These are phyloP conservation scores for Psilocybe subaeruginosa DNA, from an alignment of 768 basidiomycete genomes.

Conservation along the genomic window DNA sequence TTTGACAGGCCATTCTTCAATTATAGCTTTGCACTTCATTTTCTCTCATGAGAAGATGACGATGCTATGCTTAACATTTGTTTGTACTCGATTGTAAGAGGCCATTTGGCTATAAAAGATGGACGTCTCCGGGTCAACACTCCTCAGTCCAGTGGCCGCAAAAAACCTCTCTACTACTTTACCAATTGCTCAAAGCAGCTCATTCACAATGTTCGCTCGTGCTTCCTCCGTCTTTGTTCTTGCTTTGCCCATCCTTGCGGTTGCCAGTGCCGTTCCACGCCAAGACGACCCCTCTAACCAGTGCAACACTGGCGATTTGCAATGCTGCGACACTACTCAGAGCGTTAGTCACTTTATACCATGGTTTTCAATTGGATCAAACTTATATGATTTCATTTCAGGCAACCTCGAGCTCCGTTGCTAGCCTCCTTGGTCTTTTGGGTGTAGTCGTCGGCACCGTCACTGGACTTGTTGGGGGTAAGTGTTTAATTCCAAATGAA, in stretches of 20 bases:
- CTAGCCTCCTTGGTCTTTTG: constrained; percentile 27
- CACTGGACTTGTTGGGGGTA: constrained; percentile 21
- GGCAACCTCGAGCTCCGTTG: constrained; percentile 16
- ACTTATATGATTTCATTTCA: background rate
- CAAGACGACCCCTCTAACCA: constrained; percentile 20
- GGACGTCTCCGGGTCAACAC: background rate
- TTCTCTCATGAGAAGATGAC: background rate
- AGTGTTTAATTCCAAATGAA: background rate
- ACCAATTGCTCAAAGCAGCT: background rate
- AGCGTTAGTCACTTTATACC: constrained; percentile 16
- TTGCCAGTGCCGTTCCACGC: constrained; percentile 27
- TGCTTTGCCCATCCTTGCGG: constrained; percentile 29
- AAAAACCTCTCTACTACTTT: constrained; percentile 22
- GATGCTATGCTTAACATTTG: background rate
- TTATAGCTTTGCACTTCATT: background rate
- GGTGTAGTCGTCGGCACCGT: constrained; percentile 23
- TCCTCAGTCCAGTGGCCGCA: constrained; percentile 23
- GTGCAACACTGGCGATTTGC: constrained; percentile 30
- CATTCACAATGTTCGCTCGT: constrained; percentile 31
- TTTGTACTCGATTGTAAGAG: background rate
- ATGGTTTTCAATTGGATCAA: background rate
- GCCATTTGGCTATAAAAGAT: constrained; percentile 19
- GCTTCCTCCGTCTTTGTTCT: constrained; percentile 26
- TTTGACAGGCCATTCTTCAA: background rate
- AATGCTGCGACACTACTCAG: constrained; percentile 30